Evolutionary conservation across 495 filamentous ascomycete genomes (phyloP).

Genomic region (Neurospora intermedia): DNA sequence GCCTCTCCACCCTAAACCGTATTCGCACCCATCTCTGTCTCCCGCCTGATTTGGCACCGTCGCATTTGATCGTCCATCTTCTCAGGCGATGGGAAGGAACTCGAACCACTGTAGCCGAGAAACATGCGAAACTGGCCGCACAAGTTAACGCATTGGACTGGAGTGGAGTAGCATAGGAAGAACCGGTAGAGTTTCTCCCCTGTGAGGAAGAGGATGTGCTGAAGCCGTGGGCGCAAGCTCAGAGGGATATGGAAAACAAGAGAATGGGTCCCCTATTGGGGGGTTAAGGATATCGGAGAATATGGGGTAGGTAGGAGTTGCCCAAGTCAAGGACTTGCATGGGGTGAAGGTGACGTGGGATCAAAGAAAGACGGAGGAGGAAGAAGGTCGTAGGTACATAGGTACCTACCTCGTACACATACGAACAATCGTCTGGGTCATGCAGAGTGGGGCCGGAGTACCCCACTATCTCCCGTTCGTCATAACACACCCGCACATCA

Average conservation of each 20-base stretch:
- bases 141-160: slow-evolving; percentile 1
- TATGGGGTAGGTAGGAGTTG: neutral
- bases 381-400: no score
- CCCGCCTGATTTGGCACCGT: neutral
- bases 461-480: neutral
- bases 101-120: neutral
- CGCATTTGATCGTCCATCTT: neutral
- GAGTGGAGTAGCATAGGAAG: neutral
- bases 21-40: neutral
- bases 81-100: neutral
- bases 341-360: neutral
- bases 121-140: neutral
- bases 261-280: neutral
- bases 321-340: neutral
- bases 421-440: neutral
- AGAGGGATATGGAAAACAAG: neutral
- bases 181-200: neutral
- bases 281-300: neutral
- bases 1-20: neutral
- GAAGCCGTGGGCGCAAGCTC: neutral
- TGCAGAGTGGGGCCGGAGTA: neutral
- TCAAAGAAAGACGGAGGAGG: neutral
- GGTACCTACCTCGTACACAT: no score
- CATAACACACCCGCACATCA: no score
- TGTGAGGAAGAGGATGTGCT: neutral